Base-by-base conservation (phyloP, 176 grass and related monocot genomes). In the Tillandsia leiboldiana region DNA sequence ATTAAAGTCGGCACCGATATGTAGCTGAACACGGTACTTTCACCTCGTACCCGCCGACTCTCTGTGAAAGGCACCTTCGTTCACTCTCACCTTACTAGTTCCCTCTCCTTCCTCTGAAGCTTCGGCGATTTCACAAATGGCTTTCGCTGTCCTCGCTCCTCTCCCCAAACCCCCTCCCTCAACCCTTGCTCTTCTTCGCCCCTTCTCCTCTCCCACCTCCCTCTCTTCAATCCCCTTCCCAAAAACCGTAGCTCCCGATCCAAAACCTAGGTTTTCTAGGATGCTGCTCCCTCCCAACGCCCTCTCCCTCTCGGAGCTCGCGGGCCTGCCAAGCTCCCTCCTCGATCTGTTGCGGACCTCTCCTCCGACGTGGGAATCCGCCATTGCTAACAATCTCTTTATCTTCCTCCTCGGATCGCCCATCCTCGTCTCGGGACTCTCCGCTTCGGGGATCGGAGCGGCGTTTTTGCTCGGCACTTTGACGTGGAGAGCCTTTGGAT, bases 401-500 rank as follows among this genome's bases (percentile, higher is more conserved):
- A 54, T 92, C 0, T 97, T 97, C 28, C 12, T 92, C n/a, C 53
- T 80, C 1, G 94, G 84, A 3, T 84, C 84, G 2, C 94, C 84
- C 17, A 52, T 90, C 64, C 89, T 97, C 13, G 68, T 75, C 26
- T 81, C 89, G 10, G 94, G 89, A 42, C 89, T 97, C 28, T 87
- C 94, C 68, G 56, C 83, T 57, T 81, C 89, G 2, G 94, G 94
- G 24, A 72, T 83, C 26, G 86, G 65, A 69, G 77, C 84, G 9
- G 89, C 94, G 6, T 92, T 87, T 51, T 59, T 92, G 11, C 83
- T 92, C 10, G 89, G 89, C 17, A 90, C 73, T 53, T 79, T 90
- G 47, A 90, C 86, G 0, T 97, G 94, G 94, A 79, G 89, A 42
- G 89, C 86, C 57, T 92, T 97, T 14, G 86, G 84, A 9, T 23